phyloP scores from a whole-genome alignment of 2,329 filamentous ascomycete species.

The Nigrograna mackinnonii region DNA sequence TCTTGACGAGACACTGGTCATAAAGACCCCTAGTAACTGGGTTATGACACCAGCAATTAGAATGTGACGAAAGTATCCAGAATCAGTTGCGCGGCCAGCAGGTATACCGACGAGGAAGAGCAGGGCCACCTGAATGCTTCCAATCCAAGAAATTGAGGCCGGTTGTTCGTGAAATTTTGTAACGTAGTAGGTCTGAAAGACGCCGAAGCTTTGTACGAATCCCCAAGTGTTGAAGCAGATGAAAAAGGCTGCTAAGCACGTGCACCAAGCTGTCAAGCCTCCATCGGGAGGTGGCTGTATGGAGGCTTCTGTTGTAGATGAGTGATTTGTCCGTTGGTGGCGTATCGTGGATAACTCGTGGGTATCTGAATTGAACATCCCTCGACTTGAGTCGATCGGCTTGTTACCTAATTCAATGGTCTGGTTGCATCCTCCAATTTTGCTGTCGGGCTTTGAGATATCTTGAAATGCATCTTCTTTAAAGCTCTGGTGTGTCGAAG shows the following conservation, averaged over 20 bases:
- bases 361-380: neutral
- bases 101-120: slow-evolving; percentile 50
- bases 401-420: no score
- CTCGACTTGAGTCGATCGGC: no score
- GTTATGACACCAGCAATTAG: slow-evolving; percentile 43
- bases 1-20: slow-evolving; percentile 48
- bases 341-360: neutral
- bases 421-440: no score
- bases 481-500: neutral
- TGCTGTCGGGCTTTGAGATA: neutral
- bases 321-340: neutral
- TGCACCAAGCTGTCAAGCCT: slow-evolving; percentile 27
- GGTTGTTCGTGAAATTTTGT: slow-evolving; percentile 32
- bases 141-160: slow-evolving; percentile 55
- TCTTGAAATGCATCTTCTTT: neutral
- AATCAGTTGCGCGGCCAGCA: slow-evolving; percentile 51
- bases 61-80: slow-evolving; percentile 48
- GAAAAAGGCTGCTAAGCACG: slow-evolving; percentile 18
- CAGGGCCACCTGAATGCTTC: slow-evolving; percentile 51
- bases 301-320: neutral
- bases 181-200: slow-evolving; percentile 34
- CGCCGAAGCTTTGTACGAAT: slow-evolving; percentile 25
- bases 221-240: slow-evolving; percentile 30
- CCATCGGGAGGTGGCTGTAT: slow-evolving; percentile 37
- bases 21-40: slow-evolving; percentile 50